These are phyloP conservation scores for Xanthoparmelia taractica DNA, from an alignment of 495 filamentous ascomycete genomes.

Conservation along the genomic window DNA sequence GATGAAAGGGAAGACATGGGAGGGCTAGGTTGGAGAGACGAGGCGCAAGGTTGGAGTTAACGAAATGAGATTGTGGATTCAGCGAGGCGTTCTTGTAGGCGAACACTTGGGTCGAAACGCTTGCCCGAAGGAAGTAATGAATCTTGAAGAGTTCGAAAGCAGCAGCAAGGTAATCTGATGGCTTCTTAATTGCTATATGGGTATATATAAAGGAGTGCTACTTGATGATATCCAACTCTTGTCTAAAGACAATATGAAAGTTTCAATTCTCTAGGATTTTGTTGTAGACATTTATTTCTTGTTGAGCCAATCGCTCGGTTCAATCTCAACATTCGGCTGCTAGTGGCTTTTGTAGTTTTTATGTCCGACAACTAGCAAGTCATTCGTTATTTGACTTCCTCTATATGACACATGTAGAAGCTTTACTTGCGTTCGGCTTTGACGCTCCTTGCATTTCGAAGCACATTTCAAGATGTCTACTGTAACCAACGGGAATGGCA, in stretches of 20 bases:
- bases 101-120: background rate
- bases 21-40: background rate
- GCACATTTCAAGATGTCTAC: slow-evolving; percentile 15
- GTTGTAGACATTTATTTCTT: background rate
- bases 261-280: background rate
- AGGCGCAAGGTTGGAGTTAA: background rate
- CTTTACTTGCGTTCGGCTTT: background rate
- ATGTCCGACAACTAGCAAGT: background rate
- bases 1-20: background rate
- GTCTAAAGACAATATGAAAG: background rate
- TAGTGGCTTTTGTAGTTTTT: background rate
- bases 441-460: background rate
- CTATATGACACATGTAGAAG: background rate
- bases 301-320: no score
- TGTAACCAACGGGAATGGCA: slow-evolving; percentile 7
- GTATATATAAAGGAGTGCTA: background rate
- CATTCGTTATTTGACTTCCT: background rate
- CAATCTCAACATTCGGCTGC: no score
- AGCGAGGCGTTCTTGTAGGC: slow-evolving; percentile 1
- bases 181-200: background rate
- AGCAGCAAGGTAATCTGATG: background rate
- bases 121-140: background rate
- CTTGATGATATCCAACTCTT: background rate
- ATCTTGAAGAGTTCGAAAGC: background rate
- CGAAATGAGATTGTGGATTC: background rate